phyloP scores from a whole-genome alignment of 306 rosid species.

The Hippophae tibetana region DNA sequence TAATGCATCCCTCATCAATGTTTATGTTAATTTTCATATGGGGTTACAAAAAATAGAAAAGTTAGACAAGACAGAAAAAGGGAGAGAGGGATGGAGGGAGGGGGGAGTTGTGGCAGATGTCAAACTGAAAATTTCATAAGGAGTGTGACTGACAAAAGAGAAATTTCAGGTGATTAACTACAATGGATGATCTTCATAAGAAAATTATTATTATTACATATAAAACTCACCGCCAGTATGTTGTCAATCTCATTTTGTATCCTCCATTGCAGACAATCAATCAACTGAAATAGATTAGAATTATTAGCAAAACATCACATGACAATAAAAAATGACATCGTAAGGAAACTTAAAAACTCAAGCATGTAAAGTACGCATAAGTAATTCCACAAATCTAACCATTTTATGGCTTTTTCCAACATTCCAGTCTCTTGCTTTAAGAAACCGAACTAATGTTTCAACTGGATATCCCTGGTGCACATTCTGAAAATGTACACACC shows the following conservation, averaged over 20 bases:
- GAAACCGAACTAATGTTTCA: conserved; percentile 65
- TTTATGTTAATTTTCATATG: too few species aligned
- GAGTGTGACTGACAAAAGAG: conserved; percentile 5
- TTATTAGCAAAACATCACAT: conserved; percentile 23
- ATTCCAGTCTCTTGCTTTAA: conserved; percentile 84
- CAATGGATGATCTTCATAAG: background rate
- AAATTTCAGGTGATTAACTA: background rate
- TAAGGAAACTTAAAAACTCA: conserved; percentile 1
- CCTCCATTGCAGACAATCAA: conserved; percentile 87
- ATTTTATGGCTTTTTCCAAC: conserved; percentile 81
- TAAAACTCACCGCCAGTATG: conserved; percentile 61
- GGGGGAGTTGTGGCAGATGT: background rate
- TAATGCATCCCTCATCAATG: too few species aligned
- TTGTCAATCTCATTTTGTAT: conserved; percentile 70
- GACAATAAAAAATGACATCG: conserved; percentile 14
- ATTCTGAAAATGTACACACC: conserved; percentile 44
- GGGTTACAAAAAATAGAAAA: too few species aligned
- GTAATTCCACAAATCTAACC: conserved; percentile 40
- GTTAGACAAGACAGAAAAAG: too few species aligned
- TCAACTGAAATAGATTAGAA: conserved; percentile 44
- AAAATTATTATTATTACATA: background rate
- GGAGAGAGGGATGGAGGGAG: too few species aligned
- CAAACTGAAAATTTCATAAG: conserved; percentile 3
- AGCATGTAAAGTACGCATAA: conserved; percentile 6
- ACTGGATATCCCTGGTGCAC: conserved; percentile 65